Conservation (phyloP, 148 eudicot species). For the Talinum fruticosum region DNA sequence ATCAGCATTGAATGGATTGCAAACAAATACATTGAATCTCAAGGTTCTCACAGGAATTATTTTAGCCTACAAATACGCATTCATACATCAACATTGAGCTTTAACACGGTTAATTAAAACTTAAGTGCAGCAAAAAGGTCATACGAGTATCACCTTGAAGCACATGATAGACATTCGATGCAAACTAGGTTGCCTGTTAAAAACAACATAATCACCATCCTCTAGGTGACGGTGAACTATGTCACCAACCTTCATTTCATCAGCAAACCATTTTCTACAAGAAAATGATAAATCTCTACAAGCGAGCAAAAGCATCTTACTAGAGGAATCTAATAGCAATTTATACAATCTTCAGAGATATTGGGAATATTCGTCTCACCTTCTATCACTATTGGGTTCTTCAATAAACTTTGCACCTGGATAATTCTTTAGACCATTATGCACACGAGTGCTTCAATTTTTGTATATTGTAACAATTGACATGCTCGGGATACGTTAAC, state of each 20-base stretch:
- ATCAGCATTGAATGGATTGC: conserved; percentile 99
- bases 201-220: conserved; percentile 94
- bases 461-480: conserved; percentile 83
- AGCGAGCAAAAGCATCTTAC: conserved; percentile 6
- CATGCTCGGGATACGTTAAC: conserved; percentile 85
- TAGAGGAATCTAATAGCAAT: background rate
- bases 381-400: conserved; percentile 57
- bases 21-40: conserved; percentile 97
- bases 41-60: conserved; percentile 99
- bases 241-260: conserved; percentile 74
- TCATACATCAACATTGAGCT: conserved; percentile 15
- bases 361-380: conserved; percentile 39
- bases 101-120: background rate
- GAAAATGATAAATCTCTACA: conserved; percentile 65
- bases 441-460: conserved; percentile 87
- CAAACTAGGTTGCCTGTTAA: conserved; percentile 97
- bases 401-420: conserved; percentile 84
- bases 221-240: conserved; percentile 86
- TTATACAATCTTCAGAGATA: background rate
- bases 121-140: conserved; percentile 4
- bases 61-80: conserved; percentile 63
- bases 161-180: conserved; percentile 99
- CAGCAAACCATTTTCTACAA: conserved; percentile 68
- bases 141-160: conserved; percentile 58
- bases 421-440: conserved; percentile 80